Evolutionary conservation across 805 yeast genomes (phyloP).

Genomic region (Nakazawaea wickerhamii): DNA sequence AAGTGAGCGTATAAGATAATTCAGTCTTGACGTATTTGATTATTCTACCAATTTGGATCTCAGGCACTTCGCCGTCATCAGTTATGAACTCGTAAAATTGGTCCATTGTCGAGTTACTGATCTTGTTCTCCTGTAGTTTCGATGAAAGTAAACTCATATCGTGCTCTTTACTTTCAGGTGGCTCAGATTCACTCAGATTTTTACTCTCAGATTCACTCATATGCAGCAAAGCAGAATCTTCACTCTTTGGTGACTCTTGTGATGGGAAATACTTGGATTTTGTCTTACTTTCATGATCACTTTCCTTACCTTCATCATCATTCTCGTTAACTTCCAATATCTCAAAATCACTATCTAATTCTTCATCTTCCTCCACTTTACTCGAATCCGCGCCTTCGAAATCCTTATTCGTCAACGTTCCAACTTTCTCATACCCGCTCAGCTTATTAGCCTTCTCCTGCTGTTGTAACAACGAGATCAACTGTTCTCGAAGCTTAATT

Average conservation of each 20-base stretch:
- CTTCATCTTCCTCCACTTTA: slow-evolving; percentile 18
- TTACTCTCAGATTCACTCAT: neutral
- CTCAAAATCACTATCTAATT: slow-evolving; percentile 26
- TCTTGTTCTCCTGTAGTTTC: neutral
- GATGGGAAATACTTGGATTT: slow-evolving; percentile 1
- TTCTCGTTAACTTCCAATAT: slow-evolving; percentile 7
- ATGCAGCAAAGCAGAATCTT: slow-evolving; percentile 2
- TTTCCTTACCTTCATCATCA: neutral
- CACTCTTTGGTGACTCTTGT: neutral
- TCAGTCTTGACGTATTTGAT: neutral
- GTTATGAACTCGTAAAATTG: neutral
- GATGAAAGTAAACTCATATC: slow-evolving; percentile 1
- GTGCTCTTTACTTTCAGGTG: neutral
- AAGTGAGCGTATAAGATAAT: neutral
- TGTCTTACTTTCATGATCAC: neutral
- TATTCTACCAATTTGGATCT: neutral
- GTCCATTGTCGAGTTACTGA: neutral
- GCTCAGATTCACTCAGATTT: too few relatives aligned
- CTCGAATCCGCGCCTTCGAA: slow-evolving; percentile 14
- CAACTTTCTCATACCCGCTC: slow-evolving; percentile 21
- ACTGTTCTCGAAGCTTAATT: slow-evolving; percentile 18
- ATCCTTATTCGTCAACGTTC: slow-evolving; percentile 19
- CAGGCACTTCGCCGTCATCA: neutral
- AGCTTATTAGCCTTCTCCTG: slow-evolving; percentile 23
- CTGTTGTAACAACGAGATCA: slow-evolving; percentile 21